Evolutionary conservation across 768 basidiomycete genomes (phyloP), one percentile per base, ranked within the genome.

Genomic region (Serpula lacrymans): DNA sequence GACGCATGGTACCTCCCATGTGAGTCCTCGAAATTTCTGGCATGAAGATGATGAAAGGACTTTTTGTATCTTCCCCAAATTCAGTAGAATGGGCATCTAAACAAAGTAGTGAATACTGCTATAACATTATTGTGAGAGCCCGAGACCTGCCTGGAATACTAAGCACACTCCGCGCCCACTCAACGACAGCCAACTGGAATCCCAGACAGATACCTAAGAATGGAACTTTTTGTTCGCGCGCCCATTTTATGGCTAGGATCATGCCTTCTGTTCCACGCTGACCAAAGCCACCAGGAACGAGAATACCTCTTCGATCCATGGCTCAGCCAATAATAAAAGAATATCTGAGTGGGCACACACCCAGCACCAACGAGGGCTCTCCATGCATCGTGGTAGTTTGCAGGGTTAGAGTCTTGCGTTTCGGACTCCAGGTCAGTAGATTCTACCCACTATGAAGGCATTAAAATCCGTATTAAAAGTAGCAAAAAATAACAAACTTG

Each of bases 1-100:
- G 78, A 10, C 96, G 84, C 96, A 99, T 99, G n/a, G 95, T 99
- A 16, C 96, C 96, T 37, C 96, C 96, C 80, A 98, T 91, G 49
- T 98, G 93, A 10, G 94, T 97, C 59, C 85, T 87, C 9, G 92
- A 96, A 52, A 99, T 89, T 61, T 99, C 96, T 13, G 96, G 96
- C 96, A 99, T 99, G 77, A 94, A 98, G 51, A 98, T 75, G 63
- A 97, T 72, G 41, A 93, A 73, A 1, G 86, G 88, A 48, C 84
- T 69, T n/a, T 67, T 60, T 2, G 82, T 68, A 1, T 77, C 62
- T 3, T 76, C 56, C 28, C 74, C 64, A 51, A 98, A 88, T 63
- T 99, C 95, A 22, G 79, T 66, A 3, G 95, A 98, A 34, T 82
- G 86, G 5, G 95, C 92, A 41, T 80, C 91, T 88, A 57, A 12